These are phyloP conservation scores for Kondoa malvinella DNA, from an alignment of 768 basidiomycete species.

Conservation along the genomic window DNA sequence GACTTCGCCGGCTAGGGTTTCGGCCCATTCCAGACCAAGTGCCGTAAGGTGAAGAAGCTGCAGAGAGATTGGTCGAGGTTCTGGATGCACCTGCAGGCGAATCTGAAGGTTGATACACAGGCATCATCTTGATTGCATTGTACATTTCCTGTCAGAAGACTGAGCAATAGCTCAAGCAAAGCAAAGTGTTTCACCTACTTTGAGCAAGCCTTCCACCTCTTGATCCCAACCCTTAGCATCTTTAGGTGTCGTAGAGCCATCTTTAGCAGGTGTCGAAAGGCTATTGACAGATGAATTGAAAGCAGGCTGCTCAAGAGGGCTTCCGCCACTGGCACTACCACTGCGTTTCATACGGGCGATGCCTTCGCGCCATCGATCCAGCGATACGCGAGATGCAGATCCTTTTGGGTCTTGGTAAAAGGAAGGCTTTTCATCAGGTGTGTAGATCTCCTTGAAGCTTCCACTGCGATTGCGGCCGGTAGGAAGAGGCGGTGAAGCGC, in stretches of 20 bases:
- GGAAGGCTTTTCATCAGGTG: background rate
- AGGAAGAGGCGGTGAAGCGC: background rate
- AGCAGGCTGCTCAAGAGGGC: constrained; percentile 26
- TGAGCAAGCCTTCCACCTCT: constrained; percentile 72
- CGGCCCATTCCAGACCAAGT: constrained; percentile 24
- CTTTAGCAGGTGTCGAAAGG: background rate
- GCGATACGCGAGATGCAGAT: constrained; percentile 4
- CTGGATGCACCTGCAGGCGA: constrained; percentile 14
- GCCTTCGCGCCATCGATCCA: background rate
- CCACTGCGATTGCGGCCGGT: background rate
- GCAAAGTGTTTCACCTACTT: constrained; percentile 38
- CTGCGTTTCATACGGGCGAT: constrained; percentile 44
- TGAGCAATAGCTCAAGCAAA: constrained; percentile 12
- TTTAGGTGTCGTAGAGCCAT: background rate
- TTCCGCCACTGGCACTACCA: constrained; percentile 71
- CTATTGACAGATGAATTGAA: background rate
- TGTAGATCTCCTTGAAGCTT: background rate
- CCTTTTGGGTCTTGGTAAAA: constrained; percentile 8
- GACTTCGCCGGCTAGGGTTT: constrained; percentile 43
- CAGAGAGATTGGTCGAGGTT: constrained; percentile 19
- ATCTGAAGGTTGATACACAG: constrained; percentile 25
- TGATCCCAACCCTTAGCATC: constrained; percentile 11
- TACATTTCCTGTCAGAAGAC: constrained; percentile 63
- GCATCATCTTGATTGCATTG: constrained; percentile 50
- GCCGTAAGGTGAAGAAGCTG: constrained; percentile 23